A percentile compares a stretch with the other conserved stretches of the same genome.
phyloP scores from a whole-genome alignment of 192 early-diverging fungal species.

The Mortierella antarctica region DNA sequence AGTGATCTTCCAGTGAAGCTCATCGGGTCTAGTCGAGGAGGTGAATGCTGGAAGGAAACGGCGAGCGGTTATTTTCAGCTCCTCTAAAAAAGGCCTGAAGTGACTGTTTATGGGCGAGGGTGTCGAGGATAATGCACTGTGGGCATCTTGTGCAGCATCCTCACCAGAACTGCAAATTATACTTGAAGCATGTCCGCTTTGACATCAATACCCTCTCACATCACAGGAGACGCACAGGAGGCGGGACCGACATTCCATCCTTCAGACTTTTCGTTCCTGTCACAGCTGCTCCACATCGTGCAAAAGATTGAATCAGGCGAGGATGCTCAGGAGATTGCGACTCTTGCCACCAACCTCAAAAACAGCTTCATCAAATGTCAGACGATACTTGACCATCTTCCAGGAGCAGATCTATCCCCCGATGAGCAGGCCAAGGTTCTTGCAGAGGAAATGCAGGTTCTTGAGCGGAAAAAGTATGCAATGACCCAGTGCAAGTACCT shows the following conservation, averaged over 20 bases:
- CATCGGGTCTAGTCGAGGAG: not conserved
- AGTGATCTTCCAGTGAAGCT: not conserved
- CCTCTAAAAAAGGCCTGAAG: too few species aligned
- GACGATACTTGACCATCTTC: constrained; percentile 53
- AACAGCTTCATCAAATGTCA: constrained; percentile 53
- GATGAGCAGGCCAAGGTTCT: constrained; percentile 44
- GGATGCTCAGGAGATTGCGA: constrained; percentile 46
- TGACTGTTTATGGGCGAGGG: not conserved
- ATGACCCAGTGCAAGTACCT: not conserved
- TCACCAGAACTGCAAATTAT: not conserved
- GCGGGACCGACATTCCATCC: constrained; percentile 42
- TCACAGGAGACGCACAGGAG: constrained; percentile 9
- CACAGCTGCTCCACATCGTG: constrained; percentile 43
- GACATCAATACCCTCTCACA: not conserved
- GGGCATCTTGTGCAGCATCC: not conserved
- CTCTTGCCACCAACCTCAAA: constrained; percentile 36
- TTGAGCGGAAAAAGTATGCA: constrained; percentile 42
- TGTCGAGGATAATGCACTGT: not conserved
- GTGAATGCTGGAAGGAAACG: not conserved
- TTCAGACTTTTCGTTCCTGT: constrained; percentile 51
- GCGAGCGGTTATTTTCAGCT: too few species aligned
- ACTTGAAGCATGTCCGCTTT: not conserved
- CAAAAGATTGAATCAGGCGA: constrained; percentile 43
- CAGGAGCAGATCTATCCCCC: constrained; percentile 53
- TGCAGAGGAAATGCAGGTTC: constrained; percentile 32